Percentiles rank a stretch among this genome's conserved stretches.
phyloP scores from a whole-genome alignment of 176 grass and related monocot species.

The Juncus effusus region DNA sequence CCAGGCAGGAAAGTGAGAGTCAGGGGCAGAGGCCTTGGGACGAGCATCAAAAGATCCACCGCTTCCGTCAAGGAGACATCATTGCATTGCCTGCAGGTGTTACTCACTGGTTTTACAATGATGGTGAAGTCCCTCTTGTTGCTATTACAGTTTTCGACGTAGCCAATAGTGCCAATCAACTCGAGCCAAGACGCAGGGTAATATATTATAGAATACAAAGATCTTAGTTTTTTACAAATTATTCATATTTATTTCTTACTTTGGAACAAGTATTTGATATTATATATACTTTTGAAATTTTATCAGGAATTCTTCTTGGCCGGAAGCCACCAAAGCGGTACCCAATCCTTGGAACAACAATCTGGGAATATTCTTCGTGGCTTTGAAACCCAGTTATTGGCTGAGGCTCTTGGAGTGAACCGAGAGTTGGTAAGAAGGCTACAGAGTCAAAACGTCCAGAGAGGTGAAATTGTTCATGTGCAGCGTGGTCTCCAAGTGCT shows the following conservation, averaged over 20 bases:
- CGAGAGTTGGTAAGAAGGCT: conserved; percentile 24
- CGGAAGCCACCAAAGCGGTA: conserved; percentile 21
- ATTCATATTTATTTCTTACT: background rate
- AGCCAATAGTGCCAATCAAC: conserved; percentile 30
- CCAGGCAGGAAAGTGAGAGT: background rate
- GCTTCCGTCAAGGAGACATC: conserved; percentile 29
- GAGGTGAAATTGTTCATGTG: conserved; percentile 36
- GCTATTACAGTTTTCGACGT: conserved; percentile 6
- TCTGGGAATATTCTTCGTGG: conserved; percentile 32
- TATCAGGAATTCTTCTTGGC: conserved; percentile 38
- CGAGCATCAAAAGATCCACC: conserved; percentile 41
- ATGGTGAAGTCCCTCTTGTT: conserved; percentile 27
- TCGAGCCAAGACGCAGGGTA: conserved; percentile 34
- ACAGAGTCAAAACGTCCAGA: conserved; percentile 29
- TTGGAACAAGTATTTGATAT: background rate
- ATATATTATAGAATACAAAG: too few relatives aligned
- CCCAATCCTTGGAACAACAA: background rate
- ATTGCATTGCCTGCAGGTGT: conserved; percentile 35
- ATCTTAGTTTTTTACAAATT: too few relatives aligned
- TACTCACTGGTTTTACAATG: conserved; percentile 34
- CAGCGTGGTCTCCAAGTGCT: conserved; percentile 20
- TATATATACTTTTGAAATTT: background rate
- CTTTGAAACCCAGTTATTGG: conserved; percentile 28
- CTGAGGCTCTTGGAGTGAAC: conserved; percentile 35
- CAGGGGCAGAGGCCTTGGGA: conserved; percentile 23